These are phyloP conservation scores for Codiaeum variegatum DNA, from an alignment of 441 rosid species.

Conservation along the genomic window DNA sequence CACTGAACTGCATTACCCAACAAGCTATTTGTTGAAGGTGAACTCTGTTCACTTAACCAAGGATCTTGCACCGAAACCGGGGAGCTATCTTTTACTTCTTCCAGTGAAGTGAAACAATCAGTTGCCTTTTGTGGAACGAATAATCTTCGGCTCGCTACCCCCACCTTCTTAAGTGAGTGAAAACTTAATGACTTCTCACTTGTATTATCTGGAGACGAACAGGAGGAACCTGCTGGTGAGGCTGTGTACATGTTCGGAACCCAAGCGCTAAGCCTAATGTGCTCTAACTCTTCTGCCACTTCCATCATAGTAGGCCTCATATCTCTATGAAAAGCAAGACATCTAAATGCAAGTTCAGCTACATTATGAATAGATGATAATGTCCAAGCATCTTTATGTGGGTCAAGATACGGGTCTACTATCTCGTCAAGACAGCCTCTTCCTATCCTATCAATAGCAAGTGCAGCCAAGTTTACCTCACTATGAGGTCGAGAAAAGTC, in stretches of 20 bases:
- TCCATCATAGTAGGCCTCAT: slow-evolving; percentile 91
- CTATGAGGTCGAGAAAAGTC: slow-evolving; percentile 68
- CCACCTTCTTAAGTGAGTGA: slow-evolving; percentile 30
- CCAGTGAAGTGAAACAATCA: slow-evolving; percentile 36
- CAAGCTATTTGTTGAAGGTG: slow-evolving; percentile 81
- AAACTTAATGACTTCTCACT: slow-evolving; percentile 38
- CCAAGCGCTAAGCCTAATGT: slow-evolving; percentile 61
- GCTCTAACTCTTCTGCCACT: slow-evolving; percentile 71
- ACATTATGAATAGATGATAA: slow-evolving; percentile 61
- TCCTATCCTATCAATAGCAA: slow-evolving; percentile 75
- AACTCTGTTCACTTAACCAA: slow-evolving; percentile 87
- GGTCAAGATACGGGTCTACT: slow-evolving; percentile 59
- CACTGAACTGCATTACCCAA: slow-evolving; percentile 53
- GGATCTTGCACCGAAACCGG: slow-evolving; percentile 85
- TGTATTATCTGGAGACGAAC: slow-evolving; percentile 41
- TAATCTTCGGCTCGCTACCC: slow-evolving; percentile 38
- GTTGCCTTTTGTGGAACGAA: slow-evolving; percentile 37
- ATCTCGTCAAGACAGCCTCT: slow-evolving; percentile 73
- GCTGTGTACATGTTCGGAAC: slow-evolving; percentile 44
- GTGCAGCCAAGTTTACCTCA: slow-evolving; percentile 81
- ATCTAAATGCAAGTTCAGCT: slow-evolving; percentile 84
- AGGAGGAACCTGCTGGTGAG: slow-evolving; percentile 46
- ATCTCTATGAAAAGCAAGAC: slow-evolving; percentile 79
- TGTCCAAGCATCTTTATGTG: slow-evolving; percentile 64
- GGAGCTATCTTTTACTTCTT: slow-evolving; percentile 54